These are phyloP conservation scores for Glonium stellatum DNA, from an alignment of 495 filamentous ascomycete species.

Conservation along the genomic window DNA sequence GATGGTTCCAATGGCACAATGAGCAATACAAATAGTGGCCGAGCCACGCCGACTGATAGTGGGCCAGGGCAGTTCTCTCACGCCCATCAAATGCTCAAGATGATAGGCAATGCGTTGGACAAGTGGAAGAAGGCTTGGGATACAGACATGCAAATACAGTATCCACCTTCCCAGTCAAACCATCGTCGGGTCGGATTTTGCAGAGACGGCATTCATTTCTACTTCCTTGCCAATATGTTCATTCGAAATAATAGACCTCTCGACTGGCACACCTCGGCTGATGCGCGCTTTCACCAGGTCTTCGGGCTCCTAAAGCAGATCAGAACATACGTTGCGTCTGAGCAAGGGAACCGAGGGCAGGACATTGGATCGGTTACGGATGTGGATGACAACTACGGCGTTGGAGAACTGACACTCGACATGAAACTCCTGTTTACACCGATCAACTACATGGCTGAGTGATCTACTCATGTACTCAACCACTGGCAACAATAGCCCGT, in stretches of 20 bases:
- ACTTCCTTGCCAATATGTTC: constrained; percentile 51
- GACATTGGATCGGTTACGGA: constrained; percentile 51
- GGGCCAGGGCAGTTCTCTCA: constrained; percentile 29
- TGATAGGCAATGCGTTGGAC: constrained; percentile 44
- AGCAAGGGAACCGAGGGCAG: constrained; percentile 46
- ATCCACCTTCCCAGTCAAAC: constrained; percentile 41
- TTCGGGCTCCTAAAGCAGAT: constrained; percentile 53
- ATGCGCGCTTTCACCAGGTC: constrained; percentile 51
- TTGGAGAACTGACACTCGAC: constrained; percentile 54
- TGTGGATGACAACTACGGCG: constrained; percentile 54
- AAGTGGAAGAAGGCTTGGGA: constrained; percentile 64
- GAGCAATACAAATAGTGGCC: constrained; percentile 40
- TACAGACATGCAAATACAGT: constrained; percentile 55
- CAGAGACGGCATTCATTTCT: constrained; percentile 59
- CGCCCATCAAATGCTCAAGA: constrained; percentile 35
- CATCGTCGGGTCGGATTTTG: constrained; percentile 54
- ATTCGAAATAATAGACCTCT: constrained; percentile 42
- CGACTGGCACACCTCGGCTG: constrained; percentile 45
- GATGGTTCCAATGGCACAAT: constrained; percentile 31
- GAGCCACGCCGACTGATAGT: constrained; percentile 44
- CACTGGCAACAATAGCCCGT: neutral
- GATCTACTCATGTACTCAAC: neutral
- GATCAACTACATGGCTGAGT: neutral
- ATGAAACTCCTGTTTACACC: constrained; percentile 56
- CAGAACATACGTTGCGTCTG: constrained; percentile 47